Evolutionary conservation across 345 rosid genomes (phyloP).

Genomic region (Litchi chinensis): DNA sequence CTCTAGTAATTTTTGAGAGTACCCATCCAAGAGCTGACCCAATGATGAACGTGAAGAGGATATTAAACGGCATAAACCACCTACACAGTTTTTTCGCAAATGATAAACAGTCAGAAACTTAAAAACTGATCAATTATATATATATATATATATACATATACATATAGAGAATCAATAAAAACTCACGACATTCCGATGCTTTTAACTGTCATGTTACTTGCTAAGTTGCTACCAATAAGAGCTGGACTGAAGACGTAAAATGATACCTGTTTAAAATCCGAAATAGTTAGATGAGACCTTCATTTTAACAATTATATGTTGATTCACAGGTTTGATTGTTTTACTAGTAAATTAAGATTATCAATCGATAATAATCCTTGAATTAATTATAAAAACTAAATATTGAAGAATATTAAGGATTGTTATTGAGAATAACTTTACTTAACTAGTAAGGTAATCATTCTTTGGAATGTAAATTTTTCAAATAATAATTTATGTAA

Average conservation of each 20-base stretch:
- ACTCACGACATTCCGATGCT: constrained; percentile 17
- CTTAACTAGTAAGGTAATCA: too few species aligned
- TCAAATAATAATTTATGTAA: too few species aligned
- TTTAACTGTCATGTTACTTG: background rate
- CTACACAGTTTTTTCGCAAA: background rate
- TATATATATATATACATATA: too few species aligned
- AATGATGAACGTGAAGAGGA: constrained; percentile 4
- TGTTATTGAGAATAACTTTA: too few species aligned
- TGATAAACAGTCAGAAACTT: background rate
- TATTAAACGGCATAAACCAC: constrained; percentile 22
- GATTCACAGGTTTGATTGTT: too few species aligned
- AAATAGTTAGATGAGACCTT: background rate
- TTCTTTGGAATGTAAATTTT: too few species aligned
- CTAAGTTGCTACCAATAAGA: constrained; percentile 15
- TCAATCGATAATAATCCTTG: too few species aligned
- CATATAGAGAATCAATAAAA: background rate
- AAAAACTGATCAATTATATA: background rate
- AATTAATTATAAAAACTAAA: too few species aligned
- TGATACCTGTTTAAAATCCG: background rate
- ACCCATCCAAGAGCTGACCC: constrained; percentile 18
- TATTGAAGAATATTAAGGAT: too few species aligned
- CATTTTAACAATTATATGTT: too few species aligned
- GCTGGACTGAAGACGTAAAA: constrained; percentile 21
- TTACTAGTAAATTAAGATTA: too few species aligned
- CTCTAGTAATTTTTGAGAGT: background rate